Evolutionary conservation across 768 basidiomycete genomes (phyloP).

Genomic region (Holtermanniella nyarrowii): DNA sequence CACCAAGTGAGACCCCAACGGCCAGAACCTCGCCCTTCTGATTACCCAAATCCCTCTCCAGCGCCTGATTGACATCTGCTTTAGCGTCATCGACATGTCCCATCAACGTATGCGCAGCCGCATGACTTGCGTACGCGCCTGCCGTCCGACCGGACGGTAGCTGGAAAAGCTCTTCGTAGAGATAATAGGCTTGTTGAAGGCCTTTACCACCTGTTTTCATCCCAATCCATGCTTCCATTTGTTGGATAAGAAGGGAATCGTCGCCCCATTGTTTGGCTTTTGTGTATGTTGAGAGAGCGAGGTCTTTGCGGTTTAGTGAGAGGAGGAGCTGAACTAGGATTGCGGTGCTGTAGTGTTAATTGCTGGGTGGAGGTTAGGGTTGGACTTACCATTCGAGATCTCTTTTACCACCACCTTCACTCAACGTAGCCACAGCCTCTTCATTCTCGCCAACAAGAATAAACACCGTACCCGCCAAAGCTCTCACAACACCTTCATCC

Average conservation of each 20-base stretch:
- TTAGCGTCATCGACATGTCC: constrained; percentile 40
- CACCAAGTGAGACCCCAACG: constrained; percentile 25
- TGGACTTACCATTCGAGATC: constrained; percentile 75
- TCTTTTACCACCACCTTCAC: constrained; percentile 54
- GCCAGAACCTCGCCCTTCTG: constrained; percentile 28
- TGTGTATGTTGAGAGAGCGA: constrained; percentile 76
- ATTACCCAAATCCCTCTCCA: constrained; percentile 20
- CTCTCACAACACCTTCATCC: constrained; percentile 64
- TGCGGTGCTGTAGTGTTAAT: constrained; percentile 52
- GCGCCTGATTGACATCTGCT: constrained; percentile 37
- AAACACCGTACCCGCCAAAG: constrained; percentile 79
- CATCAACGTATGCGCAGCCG: constrained; percentile 38
- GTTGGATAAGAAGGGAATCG: constrained; percentile 78
- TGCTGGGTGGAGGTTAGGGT: not conserved
- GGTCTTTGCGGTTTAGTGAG: constrained; percentile 75
- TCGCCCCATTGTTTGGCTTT: constrained; percentile 76
- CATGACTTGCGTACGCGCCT: constrained; percentile 38
- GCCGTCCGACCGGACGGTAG: constrained; percentile 36
- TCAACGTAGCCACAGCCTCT: constrained; percentile 82
- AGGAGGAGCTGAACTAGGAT: constrained; percentile 77
- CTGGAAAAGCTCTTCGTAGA: constrained; percentile 41
- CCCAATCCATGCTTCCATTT: constrained; percentile 64
- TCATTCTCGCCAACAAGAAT: constrained; percentile 72
- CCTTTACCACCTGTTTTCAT: constrained; percentile 38
- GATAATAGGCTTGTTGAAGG: constrained; percentile 41